Base-by-base conservation (phyloP, 2,329 filamentous ascomycete species). In the Saccharata proteae region DNA sequence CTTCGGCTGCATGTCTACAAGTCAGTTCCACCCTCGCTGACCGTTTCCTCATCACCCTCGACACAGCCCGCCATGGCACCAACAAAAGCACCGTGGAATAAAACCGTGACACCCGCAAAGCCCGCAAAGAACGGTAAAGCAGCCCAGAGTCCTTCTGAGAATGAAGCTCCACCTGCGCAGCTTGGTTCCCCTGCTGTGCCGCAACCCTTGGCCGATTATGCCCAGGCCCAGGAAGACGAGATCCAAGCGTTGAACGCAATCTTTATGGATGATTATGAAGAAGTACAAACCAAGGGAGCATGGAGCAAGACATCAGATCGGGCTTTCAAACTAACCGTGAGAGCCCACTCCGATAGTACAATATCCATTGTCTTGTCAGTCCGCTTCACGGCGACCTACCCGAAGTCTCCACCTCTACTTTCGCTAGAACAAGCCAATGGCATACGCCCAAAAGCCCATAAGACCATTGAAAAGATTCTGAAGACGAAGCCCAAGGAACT, bases 261-360 rank as follows among this genome's bases (percentile, higher is more conserved):
- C 29, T 96, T 90, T 50, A 79, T 77, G 43, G 83, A 93, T 37
- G 86, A 94, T 49, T 94, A 84, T 49, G 67, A 79, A 44, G 74
- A 79, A 51, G 71, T 84, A 45, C 72, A 78, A 47, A 70, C 71
- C 30, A 71, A 71, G 37, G 69, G 73, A 43, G 86, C 85, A 23
- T 96, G 88, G 88, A 85, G 92, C 66, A 85, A 83, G 71, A 75
- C 79, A 4, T 81, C 67, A 21, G 67, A 93, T 48, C 79, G 83
- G 11, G 70, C 74, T 0, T 92, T 96, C 52, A 82, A 82, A 43
- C 75, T 96, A 31, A 73, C 69, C 31, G 67, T 96, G 40, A 83
- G 74, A 46, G 71, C 83, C 7, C 74, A 74, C 4, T 77, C 74
- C 0, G 79, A 90, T 46, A 67, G 74, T 21, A 77, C 85, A 29